Conservation (phyloP, 75 land plant genomes). For the Larix kaempferi region DNA sequence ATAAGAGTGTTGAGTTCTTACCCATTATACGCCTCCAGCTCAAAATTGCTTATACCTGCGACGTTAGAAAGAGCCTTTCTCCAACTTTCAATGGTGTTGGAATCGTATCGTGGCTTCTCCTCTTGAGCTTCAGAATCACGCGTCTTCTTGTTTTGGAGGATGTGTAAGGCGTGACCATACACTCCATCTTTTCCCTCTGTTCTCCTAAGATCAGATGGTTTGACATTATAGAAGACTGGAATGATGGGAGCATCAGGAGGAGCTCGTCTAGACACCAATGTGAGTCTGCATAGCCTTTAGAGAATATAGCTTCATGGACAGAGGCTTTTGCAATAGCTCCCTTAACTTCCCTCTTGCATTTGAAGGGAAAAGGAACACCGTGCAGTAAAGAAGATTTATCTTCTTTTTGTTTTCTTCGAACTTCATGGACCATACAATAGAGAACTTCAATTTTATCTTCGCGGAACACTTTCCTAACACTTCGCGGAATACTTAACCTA, state of each 20-base stretch:
- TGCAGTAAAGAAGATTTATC: no score
- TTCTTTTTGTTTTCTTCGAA: no score
- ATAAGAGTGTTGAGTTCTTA: no score
- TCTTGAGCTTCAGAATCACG: not conserved
- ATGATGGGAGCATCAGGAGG: not conserved
- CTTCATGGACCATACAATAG: no score
- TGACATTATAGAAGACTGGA: not conserved
- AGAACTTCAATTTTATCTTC: no score
- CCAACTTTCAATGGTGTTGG: no score
- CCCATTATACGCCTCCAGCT: not conserved
- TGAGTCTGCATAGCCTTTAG: not conserved
- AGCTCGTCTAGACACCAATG: not conserved
- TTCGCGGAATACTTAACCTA: no score
- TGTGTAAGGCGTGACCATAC: not conserved
- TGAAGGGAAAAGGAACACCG: no score
- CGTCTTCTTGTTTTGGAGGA: not conserved
- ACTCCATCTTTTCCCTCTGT: not conserved
- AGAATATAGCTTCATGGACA: not conserved
- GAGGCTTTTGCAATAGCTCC: not conserved
- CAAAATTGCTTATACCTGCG: not conserved
- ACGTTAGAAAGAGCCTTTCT: not conserved
- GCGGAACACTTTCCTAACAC: no score
- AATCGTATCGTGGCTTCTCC: no score
- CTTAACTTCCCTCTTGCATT: no score
- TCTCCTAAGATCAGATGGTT: not conserved